Base-by-base conservation (phyloP, 352 stramenopile species). In the Pythium diclinum region DNA sequence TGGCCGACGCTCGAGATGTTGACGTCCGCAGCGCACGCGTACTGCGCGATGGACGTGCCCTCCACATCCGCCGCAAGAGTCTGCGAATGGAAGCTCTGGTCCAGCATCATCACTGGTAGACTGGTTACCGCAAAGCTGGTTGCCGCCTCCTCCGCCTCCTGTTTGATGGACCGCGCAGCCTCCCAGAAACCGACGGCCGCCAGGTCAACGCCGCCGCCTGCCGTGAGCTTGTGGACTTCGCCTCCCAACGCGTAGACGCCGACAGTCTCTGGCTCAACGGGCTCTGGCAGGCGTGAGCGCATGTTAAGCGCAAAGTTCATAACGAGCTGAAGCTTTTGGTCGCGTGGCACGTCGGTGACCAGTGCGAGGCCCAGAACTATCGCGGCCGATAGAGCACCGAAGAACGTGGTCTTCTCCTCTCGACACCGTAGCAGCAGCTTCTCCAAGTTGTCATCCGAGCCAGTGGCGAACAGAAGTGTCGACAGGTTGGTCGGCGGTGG, bases 401-500 rank as follows among this genome's bases (percentile, higher is more conserved):
- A 68, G 56, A 81, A 73, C n/a, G 75, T 81, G 46, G 68, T 67
- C 14, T 58, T 21, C 30, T 83, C 73, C 9, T 68, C 33, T 25
- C 63, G 65, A 53, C 75, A 80, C 0, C 61, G 63, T 6, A 25
- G 8, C 7, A 83, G 44, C 25, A 76, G 42, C 19, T 68, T 69
- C 32, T 67, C 58, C 47, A 74, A 40, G 36, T 59, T 77, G 13
- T 65, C 65, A 5, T 53, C 25, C 6, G 59, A 56, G 17, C 75
- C 73, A 3, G 53, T 61, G 9, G 57, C 65, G 23, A 83, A 83
- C 42, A 75, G 77, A 54, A 54, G 56, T 34, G 65, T 65, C 23
- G 68, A 73, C 13, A 60, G 65, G 55, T 76, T 73, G 9, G 61
- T 59, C 11, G 49, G 48, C 16, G 49, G 34, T 14, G 59, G 34